Evolutionary conservation across 2,329 filamentous ascomycete genomes (phyloP).

Genomic region (Pseudofabraea citricarpa): DNA sequence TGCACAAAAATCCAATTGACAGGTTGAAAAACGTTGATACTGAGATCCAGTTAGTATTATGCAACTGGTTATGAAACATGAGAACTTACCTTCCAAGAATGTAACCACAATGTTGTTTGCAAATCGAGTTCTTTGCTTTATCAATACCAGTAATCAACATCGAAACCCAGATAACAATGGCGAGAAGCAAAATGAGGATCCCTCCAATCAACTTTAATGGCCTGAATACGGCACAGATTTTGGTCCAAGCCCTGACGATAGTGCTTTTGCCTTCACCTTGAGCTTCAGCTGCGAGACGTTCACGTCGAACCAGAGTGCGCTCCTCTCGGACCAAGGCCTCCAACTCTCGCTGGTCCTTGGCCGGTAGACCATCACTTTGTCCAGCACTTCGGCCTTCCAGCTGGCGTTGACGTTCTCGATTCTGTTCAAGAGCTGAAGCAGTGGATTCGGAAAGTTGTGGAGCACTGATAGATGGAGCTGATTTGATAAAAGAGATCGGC

Average conservation of each 20-base stretch:
- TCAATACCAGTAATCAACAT: conserved; percentile 96
- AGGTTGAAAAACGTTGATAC: conserved; percentile 90
- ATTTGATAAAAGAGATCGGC: conserved; percentile 88
- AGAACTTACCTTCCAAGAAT: conserved; percentile 58
- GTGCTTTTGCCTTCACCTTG: conserved; percentile 71
- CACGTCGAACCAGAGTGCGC: conserved; percentile 82
- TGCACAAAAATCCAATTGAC: conserved; percentile 85
- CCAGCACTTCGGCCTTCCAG: conserved; percentile 81
- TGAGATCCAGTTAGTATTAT: conserved; percentile 24
- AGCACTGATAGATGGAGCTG: conserved; percentile 78
- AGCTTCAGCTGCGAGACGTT: conserved; percentile 80
- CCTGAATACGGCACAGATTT: conserved; percentile 74
- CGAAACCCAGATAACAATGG: conserved; percentile 75
- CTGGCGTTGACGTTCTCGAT: conserved; percentile 87
- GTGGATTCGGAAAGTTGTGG: conserved; percentile 75
- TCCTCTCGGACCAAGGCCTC: conserved; percentile 86
- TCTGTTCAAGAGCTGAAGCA: conserved; percentile 75
- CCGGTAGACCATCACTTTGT: conserved; percentile 66
- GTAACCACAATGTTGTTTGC: conserved; percentile 87
- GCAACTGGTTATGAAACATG: background rate
- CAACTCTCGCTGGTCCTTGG: conserved; percentile 84
- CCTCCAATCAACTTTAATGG: conserved; percentile 87
- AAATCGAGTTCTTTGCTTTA: conserved; percentile 93
- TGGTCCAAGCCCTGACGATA: conserved; percentile 73
- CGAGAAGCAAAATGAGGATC: conserved; percentile 67